Percentiles rank a stretch among this genome's conserved stretches.
These are phyloP conservation scores for Cryptococcus wingfieldii DNA, from an alignment of 1,284 basidiomycete genomes.

Conservation along the genomic window DNA sequence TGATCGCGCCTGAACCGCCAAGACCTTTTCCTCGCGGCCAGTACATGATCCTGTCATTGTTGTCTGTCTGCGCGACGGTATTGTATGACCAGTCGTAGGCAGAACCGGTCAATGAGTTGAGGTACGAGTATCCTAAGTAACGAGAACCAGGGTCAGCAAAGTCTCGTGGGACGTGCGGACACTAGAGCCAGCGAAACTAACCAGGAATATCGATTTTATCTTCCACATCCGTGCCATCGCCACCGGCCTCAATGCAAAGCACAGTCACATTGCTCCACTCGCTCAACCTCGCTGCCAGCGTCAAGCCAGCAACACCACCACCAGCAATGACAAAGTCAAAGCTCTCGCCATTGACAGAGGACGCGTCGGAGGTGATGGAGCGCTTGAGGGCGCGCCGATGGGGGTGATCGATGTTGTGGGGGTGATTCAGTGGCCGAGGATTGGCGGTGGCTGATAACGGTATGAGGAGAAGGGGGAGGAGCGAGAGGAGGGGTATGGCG, in stretches of 20 bases:
- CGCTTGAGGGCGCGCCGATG: slow-evolving; percentile 25
- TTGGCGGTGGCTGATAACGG: neutral
- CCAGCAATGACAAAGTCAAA: slow-evolving; percentile 50
- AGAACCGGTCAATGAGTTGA: slow-evolving; percentile 46
- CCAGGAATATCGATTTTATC: slow-evolving; percentile 50
- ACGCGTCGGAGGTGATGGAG: slow-evolving; percentile 30
- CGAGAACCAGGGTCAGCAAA: neutral
- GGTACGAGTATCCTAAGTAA: slow-evolving; percentile 38
- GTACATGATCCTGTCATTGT: slow-evolving; percentile 18
- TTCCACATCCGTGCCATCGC: slow-evolving; percentile 55
- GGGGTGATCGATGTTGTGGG: slow-evolving; percentile 32
- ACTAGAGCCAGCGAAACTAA: slow-evolving; percentile 27
- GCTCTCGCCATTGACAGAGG: slow-evolving; percentile 23
- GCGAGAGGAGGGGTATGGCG: neutral
- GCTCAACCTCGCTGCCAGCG: slow-evolving; percentile 65
- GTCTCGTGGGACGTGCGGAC: neutral
- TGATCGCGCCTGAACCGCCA: slow-evolving; percentile 65
- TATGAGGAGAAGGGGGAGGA: neutral
- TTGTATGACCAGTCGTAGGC: slow-evolving; percentile 63
- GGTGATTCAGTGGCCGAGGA: slow-evolving; percentile 1
- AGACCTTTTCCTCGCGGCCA: slow-evolving; percentile 67
- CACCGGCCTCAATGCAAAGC: slow-evolving; percentile 68
- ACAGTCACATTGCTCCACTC: slow-evolving; percentile 66
- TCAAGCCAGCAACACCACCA: slow-evolving; percentile 69
- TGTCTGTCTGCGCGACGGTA: slow-evolving; percentile 54